Percentiles rank a stretch among this genome's conserved stretches.
Conservation (phyloP, 352 stramenopile species). For the Pythium myriotylum region DNA sequence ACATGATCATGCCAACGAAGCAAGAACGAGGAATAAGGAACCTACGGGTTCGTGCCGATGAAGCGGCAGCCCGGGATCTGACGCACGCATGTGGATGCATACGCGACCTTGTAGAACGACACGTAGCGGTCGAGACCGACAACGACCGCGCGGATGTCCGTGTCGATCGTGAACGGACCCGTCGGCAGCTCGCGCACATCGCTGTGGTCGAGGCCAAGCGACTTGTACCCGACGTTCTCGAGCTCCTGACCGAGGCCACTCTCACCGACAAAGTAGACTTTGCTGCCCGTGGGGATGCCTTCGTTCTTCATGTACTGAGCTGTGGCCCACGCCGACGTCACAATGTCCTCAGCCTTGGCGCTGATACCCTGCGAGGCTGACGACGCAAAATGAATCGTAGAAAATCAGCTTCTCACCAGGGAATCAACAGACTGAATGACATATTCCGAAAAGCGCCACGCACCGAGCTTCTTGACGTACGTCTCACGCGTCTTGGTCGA, state of each 20-base stretch:
- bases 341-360: constrained; percentile 69
- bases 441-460: too few relatives aligned
- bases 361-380: constrained; percentile 78
- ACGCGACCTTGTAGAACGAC: constrained; percentile 84
- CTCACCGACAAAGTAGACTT: constrained; percentile 88
- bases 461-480: constrained; percentile 87
- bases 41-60: constrained; percentile 83
- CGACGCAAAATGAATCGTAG: background rate
- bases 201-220: constrained; percentile 69
- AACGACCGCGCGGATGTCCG: constrained; percentile 76
- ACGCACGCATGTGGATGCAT: constrained; percentile 69
- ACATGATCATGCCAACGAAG: background rate
- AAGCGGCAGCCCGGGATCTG: constrained; percentile 78
- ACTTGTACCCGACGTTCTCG: constrained; percentile 59
- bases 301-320: constrained; percentile 81
- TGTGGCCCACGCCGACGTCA: constrained; percentile 87
- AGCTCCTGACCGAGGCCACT: constrained; percentile 68
- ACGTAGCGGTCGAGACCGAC: constrained; percentile 72
- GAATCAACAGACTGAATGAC: too few relatives aligned
- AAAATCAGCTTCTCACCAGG: too few relatives aligned
- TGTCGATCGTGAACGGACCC: constrained; percentile 66
- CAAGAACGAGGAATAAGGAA: background rate
- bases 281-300: constrained; percentile 71
- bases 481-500: constrained; percentile 79
- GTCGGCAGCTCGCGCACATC: constrained; percentile 69